phyloP scores from a whole-genome alignment of 495 filamentous ascomycete species.

The Apodospora peruviana region DNA sequence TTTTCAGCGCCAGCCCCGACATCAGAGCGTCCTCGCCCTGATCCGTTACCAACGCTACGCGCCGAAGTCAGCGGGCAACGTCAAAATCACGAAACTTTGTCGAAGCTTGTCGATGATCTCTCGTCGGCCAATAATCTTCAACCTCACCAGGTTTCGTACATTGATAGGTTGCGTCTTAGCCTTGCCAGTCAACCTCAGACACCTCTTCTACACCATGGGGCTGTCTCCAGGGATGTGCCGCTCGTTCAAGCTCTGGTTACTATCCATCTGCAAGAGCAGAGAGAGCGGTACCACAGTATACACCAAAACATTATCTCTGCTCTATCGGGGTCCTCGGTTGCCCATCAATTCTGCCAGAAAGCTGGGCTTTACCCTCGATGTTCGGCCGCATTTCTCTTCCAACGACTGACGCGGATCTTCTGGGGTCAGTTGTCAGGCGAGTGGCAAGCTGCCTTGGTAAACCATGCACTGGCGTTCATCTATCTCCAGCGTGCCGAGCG shows the following conservation, averaged over 20 bases:
- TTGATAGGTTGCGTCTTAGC: conserved; percentile 4
- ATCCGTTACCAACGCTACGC: no score
- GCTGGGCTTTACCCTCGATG: conserved; percentile 20
- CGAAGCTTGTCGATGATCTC: conserved; percentile 2
- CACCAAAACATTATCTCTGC: background rate
- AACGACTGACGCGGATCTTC: conserved; percentile 23
- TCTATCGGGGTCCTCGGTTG: background rate
- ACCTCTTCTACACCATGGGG: no score
- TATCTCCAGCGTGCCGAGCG: conserved; percentile 35
- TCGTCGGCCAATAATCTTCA: background rate
- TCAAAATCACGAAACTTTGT: no score
- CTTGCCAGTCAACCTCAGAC: no score
- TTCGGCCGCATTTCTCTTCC: conserved; percentile 30
- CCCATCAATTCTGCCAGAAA: background rate
- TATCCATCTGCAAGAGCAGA: no score
- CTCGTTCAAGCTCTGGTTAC: no score
- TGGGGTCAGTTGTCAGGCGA: conserved; percentile 14
- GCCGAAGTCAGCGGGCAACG: no score
- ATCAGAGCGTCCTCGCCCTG: no score
- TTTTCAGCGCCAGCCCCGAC: no score
- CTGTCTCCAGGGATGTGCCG: no score
- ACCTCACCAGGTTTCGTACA: conserved; percentile 3
- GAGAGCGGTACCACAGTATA: background rate
- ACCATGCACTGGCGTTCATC: conserved; percentile 31
- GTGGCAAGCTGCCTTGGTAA: conserved; percentile 29